Evolutionary conservation across 2,329 filamentous ascomycete genomes (phyloP).

Genomic region (Arachnopeziza araneosa): DNA sequence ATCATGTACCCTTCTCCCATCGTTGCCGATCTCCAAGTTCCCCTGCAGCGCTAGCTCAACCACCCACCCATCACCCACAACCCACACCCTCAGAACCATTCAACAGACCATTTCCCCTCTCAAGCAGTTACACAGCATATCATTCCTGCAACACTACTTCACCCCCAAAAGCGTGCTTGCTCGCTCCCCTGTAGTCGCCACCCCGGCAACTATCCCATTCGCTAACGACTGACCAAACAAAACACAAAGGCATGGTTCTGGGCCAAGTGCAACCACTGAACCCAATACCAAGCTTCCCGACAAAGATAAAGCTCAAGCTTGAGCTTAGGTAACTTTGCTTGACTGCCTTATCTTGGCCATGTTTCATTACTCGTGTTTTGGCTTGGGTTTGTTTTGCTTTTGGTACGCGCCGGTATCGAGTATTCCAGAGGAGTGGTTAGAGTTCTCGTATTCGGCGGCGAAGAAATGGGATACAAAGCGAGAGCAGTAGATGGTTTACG

Average conservation of each 20-base stretch:
- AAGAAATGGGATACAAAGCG: too few relatives aligned
- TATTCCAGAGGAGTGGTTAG: neutral
- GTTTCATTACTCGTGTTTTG: neutral
- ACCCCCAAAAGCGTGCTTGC: neutral
- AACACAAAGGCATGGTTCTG: neutral
- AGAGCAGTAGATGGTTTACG: too few relatives aligned
- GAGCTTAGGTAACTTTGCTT: neutral
- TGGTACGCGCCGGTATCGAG: too few relatives aligned
- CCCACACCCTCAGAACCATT: neutral
- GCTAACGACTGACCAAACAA: neutral
- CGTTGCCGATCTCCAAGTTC: neutral
- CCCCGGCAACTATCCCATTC: neutral
- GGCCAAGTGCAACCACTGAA: neutral
- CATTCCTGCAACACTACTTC: neutral
- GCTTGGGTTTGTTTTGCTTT: too few relatives aligned
- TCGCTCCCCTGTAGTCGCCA: neutral
- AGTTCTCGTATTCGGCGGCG: too few relatives aligned
- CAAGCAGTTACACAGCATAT: neutral
- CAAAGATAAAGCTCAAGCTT: neutral
- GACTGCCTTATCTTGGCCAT: neutral
- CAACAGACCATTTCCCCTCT: neutral
- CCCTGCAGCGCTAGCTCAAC: neutral
- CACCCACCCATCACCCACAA: neutral
- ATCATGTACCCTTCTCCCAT: too few relatives aligned
- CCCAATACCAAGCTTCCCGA: neutral